A percentile compares a stretch with the other conserved stretches of the same genome.
These are phyloP conservation scores for Gaultheria prostrata DNA, from an alignment of 148 eudicot species.

Conservation along the genomic window DNA sequence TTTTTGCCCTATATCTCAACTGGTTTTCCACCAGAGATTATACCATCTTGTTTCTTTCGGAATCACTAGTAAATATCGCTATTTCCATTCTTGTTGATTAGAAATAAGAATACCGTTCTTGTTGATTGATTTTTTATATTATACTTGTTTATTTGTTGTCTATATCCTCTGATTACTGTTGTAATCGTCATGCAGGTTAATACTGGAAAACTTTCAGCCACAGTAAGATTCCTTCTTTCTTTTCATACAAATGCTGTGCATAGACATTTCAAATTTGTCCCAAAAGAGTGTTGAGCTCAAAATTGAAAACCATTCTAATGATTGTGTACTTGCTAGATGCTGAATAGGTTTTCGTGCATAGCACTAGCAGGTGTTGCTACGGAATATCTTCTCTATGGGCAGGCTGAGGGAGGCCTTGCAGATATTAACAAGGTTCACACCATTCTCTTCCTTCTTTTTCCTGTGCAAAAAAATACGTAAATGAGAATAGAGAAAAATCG, in stretches of 20 bases:
- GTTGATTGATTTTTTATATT: background rate
- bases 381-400: slow-evolving; percentile 80
- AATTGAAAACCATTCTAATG: background rate
- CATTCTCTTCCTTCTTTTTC: background rate
- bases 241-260: background rate
- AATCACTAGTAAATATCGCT: background rate
- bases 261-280: background rate
- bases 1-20: background rate
- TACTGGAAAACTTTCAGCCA: slow-evolving; percentile 69
- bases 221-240: slow-evolving; percentile 36
- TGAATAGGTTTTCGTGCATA: slow-evolving; percentile 91
- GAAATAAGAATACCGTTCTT: background rate
- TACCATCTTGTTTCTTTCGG: background rate
- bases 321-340: slow-evolving; percentile 42
- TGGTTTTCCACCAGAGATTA: background rate
- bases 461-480: background rate
- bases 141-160: background rate
- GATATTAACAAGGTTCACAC: slow-evolving; percentile 70
- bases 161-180: background rate
- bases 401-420: slow-evolving; percentile 86
- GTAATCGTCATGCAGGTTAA: slow-evolving; percentile 50
- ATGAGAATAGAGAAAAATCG: background rate
- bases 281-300: background rate
- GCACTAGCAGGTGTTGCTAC: slow-evolving; percentile 95
- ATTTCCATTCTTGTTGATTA: no score